These are phyloP conservation scores for Pythium aquatile DNA, from an alignment of 352 stramenopile species.

Conservation along the genomic window DNA sequence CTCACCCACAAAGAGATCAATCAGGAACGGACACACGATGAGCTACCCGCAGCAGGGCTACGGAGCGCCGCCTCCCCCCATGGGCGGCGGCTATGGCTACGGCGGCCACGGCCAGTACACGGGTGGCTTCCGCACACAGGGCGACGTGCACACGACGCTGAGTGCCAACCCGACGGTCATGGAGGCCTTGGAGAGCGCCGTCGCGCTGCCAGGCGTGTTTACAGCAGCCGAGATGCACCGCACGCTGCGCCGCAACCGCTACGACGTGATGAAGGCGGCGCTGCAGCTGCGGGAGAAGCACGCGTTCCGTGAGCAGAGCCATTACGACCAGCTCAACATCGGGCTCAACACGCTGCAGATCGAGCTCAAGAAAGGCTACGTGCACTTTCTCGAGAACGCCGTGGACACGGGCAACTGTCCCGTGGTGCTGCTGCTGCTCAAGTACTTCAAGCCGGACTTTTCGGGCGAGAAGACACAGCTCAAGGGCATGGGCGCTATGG, in stretches of 20 bases:
- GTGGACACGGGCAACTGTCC: conserved; percentile 48
- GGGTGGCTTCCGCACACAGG: conserved; percentile 33
- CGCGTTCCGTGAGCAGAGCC: conserved; percentile 38
- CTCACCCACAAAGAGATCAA: neutral
- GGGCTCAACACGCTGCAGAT: conserved; percentile 52
- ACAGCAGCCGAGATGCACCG: conserved; percentile 50
- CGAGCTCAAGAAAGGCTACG: conserved; percentile 74
- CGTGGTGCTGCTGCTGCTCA: conserved; percentile 56
- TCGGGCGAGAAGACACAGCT: conserved; percentile 56
- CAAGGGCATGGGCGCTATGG: conserved; percentile 46
- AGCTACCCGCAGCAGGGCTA: neutral
- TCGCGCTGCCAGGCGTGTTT: conserved; percentile 63
- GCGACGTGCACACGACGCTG: conserved; percentile 32
- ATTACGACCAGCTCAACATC: conserved; percentile 66
- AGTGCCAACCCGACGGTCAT: conserved; percentile 43
- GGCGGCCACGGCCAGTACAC: conserved; percentile 15
- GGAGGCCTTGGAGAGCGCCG: conserved; percentile 62
- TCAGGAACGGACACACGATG: neutral
- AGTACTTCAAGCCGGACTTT: conserved; percentile 65
- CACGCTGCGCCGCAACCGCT: conserved; percentile 58
- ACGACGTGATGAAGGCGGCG: conserved; percentile 67
- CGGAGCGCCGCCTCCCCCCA: too few relatives aligned
- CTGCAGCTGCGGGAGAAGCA: conserved; percentile 73
- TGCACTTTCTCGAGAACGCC: conserved; percentile 65
- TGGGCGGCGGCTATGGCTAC: conserved; percentile 9